Conservation (phyloP, 257 asterid species). For the Solanum virginianum region DNA sequence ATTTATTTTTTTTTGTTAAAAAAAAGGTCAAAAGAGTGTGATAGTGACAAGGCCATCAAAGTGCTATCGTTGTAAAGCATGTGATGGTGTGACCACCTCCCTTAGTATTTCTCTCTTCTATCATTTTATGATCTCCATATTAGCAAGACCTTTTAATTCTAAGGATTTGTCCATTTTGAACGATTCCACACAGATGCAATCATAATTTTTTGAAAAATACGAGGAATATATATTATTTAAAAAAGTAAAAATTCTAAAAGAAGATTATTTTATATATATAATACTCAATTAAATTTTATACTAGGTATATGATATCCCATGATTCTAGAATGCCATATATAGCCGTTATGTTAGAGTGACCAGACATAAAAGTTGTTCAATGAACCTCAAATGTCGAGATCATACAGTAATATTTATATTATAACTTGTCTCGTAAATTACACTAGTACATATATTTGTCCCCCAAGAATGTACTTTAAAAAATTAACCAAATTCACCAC, state of each 20-base stretch:
- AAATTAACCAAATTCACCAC: neutral
- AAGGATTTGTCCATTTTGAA: neutral
- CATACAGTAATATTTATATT: neutral
- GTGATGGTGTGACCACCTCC: conserved; percentile 6
- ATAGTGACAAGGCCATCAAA: neutral
- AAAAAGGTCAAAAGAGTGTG: too few species aligned
- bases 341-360: neutral
- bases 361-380: neutral
- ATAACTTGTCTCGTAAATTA: neutral
- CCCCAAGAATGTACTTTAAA: neutral
- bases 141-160: neutral
- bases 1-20: too few species aligned
- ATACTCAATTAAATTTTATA: neutral
- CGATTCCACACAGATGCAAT: too few species aligned
- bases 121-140: neutral
- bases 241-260: neutral
- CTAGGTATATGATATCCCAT: neutral
- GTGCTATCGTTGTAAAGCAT: conserved; percentile 18
- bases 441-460: neutral
- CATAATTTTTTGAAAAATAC: neutral
- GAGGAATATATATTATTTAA: neutral
- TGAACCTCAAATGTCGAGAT: neutral
- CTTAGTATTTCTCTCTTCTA: too few species aligned
- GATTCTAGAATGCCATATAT: neutral
- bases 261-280: neutral